phyloP scores from a whole-genome alignment of 495 filamentous ascomycete genomes.

The Podospora australis region DNA sequence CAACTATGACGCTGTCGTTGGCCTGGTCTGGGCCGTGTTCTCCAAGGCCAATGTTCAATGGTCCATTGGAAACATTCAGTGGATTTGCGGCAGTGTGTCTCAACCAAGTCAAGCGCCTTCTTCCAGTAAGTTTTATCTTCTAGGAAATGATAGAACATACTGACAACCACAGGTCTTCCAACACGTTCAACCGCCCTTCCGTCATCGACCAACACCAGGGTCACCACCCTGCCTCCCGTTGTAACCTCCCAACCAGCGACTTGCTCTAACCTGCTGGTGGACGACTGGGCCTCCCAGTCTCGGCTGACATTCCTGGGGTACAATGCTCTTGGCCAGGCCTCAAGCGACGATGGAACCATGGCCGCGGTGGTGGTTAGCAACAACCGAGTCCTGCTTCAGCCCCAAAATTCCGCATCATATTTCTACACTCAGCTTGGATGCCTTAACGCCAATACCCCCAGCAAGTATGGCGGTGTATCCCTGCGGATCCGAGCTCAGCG shows the following conservation, averaged over 20 bases:
- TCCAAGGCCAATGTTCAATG: slow-evolving; percentile 36
- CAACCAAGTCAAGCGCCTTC: background rate
- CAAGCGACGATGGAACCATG: slow-evolving; percentile 56
- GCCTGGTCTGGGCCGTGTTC: slow-evolving; percentile 48
- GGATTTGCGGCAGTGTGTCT: slow-evolving; percentile 37
- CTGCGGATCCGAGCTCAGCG: slow-evolving; percentile 49
- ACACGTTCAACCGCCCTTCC: slow-evolving; percentile 11
- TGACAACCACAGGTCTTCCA: slow-evolving; percentile 2
- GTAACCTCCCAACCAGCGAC: slow-evolving; percentile 21
- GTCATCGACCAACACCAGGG: slow-evolving; percentile 15
- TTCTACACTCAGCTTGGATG: slow-evolving; percentile 56
- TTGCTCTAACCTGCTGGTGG: slow-evolving; percentile 49
- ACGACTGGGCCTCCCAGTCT: slow-evolving; percentile 59
- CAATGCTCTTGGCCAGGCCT: slow-evolving; percentile 52
- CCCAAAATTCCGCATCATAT: slow-evolving; percentile 43
- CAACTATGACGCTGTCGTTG: slow-evolving; percentile 46
- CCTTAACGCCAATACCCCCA: slow-evolving; percentile 42
- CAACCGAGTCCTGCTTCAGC: slow-evolving; percentile 47
- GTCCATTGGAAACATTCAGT: slow-evolving; percentile 47
- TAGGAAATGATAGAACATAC: no score
- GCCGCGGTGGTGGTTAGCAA: slow-evolving; percentile 47
- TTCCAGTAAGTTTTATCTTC: no score
- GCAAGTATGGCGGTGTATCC: slow-evolving; percentile 53
- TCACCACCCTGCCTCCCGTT: slow-evolving; percentile 6
- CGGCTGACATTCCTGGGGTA: slow-evolving; percentile 59